Base-by-base conservation (phyloP, 1,284 basidiomycete genomes). In the Microbotryomycetes sp. region DNA sequence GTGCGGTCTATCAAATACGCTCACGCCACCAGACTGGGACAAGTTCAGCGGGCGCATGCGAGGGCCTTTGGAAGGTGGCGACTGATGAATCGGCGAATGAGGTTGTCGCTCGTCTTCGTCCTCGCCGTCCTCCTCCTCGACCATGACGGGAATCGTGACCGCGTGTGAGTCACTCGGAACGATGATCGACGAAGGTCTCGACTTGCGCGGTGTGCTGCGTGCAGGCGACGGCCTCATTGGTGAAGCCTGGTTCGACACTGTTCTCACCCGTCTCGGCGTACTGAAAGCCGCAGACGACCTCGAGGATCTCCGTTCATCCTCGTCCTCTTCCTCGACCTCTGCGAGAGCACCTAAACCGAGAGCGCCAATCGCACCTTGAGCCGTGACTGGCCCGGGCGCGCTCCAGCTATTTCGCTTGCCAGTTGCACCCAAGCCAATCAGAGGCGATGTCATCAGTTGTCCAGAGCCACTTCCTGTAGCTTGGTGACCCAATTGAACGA, bases 311-410 rank as follows among this genome's bases (percentile, higher is more conserved):
- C 60, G 9, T 18, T 41, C 35, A 45, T 62, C 61, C 21, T 67
- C 60, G 18, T 68, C 67, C 26, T 66, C 67, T 52, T 68, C 67
- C 47, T 68, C 67, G 45, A 66, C 67, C 41, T 68, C 67, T 7
- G 53, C 64, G 5, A 68, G 59, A 41, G 56, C 57, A 11, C 67
- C 67, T 3, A 68, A 50, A 47, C 61, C 67, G 59, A 64, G 61
- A 26, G 65, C 64, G 13, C 67, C 64, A 47, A 59, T 58, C 28
- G 62, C 64, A 0, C 61, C 59, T 13, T 48, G 50, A 5, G 54
- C 30, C 15, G 54, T 41, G 3, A 66, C 60, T 3, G 56, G 52
- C n/a, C 59, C 52, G 0, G 56, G 27, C n/a, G 30, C 35, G 13
- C 60, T 60, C 67, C 67, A 68, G 30, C 64, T 66, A 35, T 47